Conservation (phyloP, 345 rosid species). For the Boechera divaricarpa region DNA sequence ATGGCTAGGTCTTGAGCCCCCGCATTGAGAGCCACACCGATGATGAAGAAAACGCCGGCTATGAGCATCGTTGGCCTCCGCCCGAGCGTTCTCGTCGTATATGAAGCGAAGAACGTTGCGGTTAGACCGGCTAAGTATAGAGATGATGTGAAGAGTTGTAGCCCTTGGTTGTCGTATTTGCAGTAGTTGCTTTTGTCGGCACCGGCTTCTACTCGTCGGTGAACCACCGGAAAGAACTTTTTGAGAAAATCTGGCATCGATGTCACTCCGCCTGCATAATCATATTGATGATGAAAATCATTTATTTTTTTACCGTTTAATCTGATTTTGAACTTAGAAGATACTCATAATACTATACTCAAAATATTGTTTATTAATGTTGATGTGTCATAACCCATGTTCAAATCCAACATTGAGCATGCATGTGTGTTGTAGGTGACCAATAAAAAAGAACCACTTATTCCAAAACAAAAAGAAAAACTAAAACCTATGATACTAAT, state of each 20-base stretch:
- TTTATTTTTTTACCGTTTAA: not conserved
- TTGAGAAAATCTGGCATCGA: conserved; percentile 76
- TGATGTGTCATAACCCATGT: not conserved
- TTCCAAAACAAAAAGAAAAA: not conserved
- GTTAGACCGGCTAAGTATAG: conserved; percentile 89
- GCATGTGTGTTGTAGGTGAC: not conserved
- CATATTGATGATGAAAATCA: conserved; percentile 17
- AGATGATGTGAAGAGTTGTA: conserved; percentile 90
- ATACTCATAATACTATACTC: not conserved
- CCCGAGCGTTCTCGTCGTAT: conserved; percentile 86
- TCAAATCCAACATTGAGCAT: not conserved
- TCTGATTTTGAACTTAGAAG: not conserved
- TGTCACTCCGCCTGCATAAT: conserved; percentile 80
- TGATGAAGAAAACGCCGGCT: conserved; percentile 83
- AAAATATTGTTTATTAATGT: not conserved
- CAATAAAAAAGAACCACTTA: not conserved
- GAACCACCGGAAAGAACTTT: conserved; percentile 83
- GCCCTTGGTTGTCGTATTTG: conserved; percentile 91
- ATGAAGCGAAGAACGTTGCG: conserved; percentile 91
- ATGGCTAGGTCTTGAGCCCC: conserved; percentile 84
- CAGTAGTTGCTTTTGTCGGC: conserved; percentile 60
- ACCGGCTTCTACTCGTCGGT: conserved; percentile 48
- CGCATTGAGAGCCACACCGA: conserved; percentile 73
- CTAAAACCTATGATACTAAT: not conserved
- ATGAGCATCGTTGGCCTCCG: conserved; percentile 82